phyloP scores from a whole-genome alignment of 257 asterid genomes.

The Nicotiana otophora region DNA sequence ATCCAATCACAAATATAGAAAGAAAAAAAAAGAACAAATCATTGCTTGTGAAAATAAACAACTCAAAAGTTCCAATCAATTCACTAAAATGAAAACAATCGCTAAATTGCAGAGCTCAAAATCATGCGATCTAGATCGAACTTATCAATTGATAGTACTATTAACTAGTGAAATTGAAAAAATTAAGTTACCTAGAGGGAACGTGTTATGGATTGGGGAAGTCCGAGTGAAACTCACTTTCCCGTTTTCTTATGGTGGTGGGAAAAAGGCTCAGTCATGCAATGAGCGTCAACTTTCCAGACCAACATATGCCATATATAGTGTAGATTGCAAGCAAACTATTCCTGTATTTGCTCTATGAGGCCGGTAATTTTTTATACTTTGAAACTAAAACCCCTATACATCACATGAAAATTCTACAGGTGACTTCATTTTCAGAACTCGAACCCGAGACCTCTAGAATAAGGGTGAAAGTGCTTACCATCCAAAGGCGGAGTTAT shows the following conservation, averaged over 20 bases:
- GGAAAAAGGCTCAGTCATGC: not conserved
- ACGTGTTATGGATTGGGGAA: not conserved
- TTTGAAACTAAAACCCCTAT: not conserved
- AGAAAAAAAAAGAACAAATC: not conserved
- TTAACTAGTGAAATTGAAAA: not conserved
- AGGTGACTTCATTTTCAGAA: no score
- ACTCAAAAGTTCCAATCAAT: not conserved
- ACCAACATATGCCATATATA: not conserved
- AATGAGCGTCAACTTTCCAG: not conserved
- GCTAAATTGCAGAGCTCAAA: not conserved
- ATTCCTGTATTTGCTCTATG: not conserved
- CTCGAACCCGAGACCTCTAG: no score
- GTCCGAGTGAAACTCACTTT: not conserved
- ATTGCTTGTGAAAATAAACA: not conserved
- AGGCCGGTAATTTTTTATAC: not conserved
- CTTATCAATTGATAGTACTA: not conserved
- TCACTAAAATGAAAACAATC: not conserved
- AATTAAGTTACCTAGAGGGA: not conserved
- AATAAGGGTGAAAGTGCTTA: no score
- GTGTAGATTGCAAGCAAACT: not conserved
- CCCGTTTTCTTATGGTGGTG: not conserved
- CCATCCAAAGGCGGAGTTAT: no score
- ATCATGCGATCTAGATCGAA: slow-evolving; percentile 1
- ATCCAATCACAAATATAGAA: not conserved
- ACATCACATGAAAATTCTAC: not conserved